Conservation (phyloP, 345 rosid species). For the Psidium guajava region DNA sequence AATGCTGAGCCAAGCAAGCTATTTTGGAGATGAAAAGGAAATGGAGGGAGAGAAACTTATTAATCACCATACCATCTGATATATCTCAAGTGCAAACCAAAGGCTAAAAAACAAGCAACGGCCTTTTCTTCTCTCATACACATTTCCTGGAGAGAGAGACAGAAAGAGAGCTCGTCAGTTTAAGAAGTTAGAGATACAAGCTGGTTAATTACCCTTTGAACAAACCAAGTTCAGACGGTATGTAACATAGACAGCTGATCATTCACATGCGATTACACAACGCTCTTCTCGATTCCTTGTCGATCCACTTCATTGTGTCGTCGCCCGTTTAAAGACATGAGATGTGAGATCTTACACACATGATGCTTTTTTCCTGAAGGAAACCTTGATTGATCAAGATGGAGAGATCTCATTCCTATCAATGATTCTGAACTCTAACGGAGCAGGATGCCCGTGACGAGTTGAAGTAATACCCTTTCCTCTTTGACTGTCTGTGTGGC, state of each 20-base stretch:
- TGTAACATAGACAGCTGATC: not conserved
- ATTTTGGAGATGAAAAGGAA: too few species aligned
- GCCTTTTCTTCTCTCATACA: not conserved
- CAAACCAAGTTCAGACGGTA: not conserved
- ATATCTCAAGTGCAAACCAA: not conserved
- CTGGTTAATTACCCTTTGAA: not conserved
- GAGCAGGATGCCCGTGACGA: not conserved
- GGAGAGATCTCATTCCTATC: constrained; percentile 41
- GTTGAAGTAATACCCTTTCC: not conserved
- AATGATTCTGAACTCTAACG: constrained; percentile 22
- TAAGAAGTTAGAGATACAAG: not conserved
- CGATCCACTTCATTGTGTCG: not conserved
- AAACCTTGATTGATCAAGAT: not conserved
- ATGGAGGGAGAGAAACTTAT: not conserved
- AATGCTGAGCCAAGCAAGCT: not conserved
- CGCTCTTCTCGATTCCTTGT: not conserved
- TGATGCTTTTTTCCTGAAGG: not conserved
- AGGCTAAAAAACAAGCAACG: not conserved
- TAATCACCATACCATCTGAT: not conserved
- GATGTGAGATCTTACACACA: not conserved
- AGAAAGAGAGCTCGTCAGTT: not conserved
- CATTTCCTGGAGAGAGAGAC: not conserved
- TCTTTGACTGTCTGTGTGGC: not conserved
- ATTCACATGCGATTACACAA: not conserved
- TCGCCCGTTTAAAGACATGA: not conserved